Conservation (phyloP, 2,329 filamentous ascomycete species). For the Ceratocystis eucalypticola region DNA sequence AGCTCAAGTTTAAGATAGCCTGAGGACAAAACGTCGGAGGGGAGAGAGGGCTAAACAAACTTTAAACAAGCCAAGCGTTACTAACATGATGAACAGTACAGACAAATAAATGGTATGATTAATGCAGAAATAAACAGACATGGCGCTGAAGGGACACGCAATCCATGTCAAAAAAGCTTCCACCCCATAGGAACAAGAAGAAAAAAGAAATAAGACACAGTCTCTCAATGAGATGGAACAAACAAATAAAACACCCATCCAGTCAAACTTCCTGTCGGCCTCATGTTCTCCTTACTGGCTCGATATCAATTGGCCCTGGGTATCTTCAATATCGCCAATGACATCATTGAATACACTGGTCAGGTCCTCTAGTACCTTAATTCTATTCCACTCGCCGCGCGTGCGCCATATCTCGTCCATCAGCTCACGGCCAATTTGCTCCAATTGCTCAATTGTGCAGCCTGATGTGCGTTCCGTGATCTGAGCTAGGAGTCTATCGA, state of each 20-base stretch:
- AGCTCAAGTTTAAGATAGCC: no score
- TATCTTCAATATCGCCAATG: conserved; percentile 51
- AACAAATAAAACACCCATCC: neutral
- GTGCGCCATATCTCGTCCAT: conserved; percentile 83
- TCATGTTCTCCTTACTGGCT: conserved; percentile 28
- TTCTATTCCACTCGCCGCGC: conserved; percentile 71
- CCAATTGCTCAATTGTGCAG: conserved; percentile 81
- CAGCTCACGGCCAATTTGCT: conserved; percentile 78
- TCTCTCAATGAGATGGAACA: neutral
- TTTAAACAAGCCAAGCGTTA: no score
- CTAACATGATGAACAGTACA: neutral
- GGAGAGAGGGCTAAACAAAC: no score
- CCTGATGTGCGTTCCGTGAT: conserved; percentile 58
- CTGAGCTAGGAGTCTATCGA: conserved; percentile 46
- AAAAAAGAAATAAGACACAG: neutral
- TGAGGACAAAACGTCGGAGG: no score
- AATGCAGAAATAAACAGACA: conserved; percentile 1
- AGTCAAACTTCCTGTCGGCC: neutral
- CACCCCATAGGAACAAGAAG: neutral
- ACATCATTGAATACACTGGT: conserved; percentile 61
- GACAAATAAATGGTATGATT: neutral
- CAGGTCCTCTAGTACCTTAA: conserved; percentile 52
- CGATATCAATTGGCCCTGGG: conserved; percentile 32
- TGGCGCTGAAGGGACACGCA: neutral
- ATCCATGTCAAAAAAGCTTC: neutral